Evolutionary conservation across 768 basidiomycete species (phyloP).

Genomic region (Boletales sp.): DNA sequence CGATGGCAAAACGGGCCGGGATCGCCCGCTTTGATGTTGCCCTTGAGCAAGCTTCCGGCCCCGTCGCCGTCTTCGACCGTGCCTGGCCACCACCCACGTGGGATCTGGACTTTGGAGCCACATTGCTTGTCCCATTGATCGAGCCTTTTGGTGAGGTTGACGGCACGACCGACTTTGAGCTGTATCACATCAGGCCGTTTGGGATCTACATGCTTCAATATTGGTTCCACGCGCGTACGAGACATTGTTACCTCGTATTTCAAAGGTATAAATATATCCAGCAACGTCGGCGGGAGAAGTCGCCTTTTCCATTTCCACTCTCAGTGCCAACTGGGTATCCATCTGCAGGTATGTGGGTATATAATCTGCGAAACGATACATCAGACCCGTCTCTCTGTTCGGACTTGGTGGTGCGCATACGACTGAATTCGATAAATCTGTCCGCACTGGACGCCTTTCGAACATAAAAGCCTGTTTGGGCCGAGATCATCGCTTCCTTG

Average conservation of each 20-base stretch:
- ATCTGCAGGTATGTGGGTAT: conserved; percentile 61
- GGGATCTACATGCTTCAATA: conserved; percentile 26
- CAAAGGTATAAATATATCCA: conserved; percentile 82
- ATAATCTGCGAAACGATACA: conserved; percentile 46
- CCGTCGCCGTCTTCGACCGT: conserved; percentile 39
- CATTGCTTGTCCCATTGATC: conserved; percentile 84
- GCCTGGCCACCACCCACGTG: conserved; percentile 73
- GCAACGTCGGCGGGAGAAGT: conserved; percentile 54
- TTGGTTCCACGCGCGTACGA: not conserved
- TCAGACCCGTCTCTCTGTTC: conserved; percentile 2
- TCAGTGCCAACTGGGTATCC: conserved; percentile 57
- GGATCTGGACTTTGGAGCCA: conserved; percentile 67
- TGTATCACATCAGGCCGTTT: conserved; percentile 42
- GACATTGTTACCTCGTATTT: conserved; percentile 58
- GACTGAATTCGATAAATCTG: conserved; percentile 55
- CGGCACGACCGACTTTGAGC: conserved; percentile 77
- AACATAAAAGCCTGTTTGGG: conserved; percentile 56
- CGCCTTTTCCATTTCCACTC: conserved; percentile 51
- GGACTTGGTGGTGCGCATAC: conserved; percentile 33
- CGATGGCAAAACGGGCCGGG: conserved; percentile 69
- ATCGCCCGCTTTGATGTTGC: conserved; percentile 57
- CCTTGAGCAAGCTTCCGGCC: conserved; percentile 54
- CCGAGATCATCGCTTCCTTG: conserved; percentile 44
- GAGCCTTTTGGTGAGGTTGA: conserved; percentile 67
- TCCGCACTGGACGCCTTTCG: conserved; percentile 35